Evolutionary conservation across 1,284 basidiomycete species (phyloP).

Genomic region (Apiotrichum laibachii): DNA sequence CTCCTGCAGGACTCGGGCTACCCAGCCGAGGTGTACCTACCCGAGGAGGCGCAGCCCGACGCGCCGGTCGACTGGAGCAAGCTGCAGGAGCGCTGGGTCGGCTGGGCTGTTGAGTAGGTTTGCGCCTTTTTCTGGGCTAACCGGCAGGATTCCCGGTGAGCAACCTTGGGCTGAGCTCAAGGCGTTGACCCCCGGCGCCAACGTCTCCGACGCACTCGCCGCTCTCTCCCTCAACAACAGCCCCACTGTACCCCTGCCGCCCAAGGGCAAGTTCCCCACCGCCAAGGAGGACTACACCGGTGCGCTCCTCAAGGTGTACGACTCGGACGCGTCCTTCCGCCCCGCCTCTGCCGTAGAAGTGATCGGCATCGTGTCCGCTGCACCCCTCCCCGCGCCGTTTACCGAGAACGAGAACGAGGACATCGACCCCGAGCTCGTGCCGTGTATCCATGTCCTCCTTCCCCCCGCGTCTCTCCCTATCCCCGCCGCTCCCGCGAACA

Average conservation of each 20-base stretch:
- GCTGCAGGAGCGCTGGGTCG: constrained; percentile 49
- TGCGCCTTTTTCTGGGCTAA: not conserved
- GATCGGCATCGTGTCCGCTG: constrained; percentile 40
- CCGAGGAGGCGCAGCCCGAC: constrained; percentile 12
- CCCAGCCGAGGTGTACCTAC: constrained; percentile 49
- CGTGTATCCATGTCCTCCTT: constrained; percentile 43
- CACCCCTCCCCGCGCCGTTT: constrained; percentile 36
- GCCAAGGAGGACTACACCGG: constrained; percentile 33
- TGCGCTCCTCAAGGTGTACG: constrained; percentile 50
- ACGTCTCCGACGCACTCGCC: not conserved
- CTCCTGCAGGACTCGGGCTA: constrained; percentile 51
- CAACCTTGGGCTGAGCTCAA: constrained; percentile 30
- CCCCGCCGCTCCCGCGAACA: constrained; percentile 3
- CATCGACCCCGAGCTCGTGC: constrained; percentile 32
- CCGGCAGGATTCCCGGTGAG: constrained; percentile 40
- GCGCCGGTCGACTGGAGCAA: constrained; percentile 32
- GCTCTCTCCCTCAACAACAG: not conserved
- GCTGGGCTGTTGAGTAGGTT: constrained; percentile 50
- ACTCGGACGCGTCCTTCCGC: constrained; percentile 35
- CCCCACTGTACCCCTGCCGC: constrained; percentile 22
- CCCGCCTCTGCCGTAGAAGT: constrained; percentile 43
- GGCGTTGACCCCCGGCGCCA: not conserved
- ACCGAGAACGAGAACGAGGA: constrained; percentile 28
- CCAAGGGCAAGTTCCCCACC: constrained; percentile 40
- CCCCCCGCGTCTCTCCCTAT: constrained; percentile 10